Conservation (phyloP, 352 stramenopile genomes). For the Thraustotheca clavata region DNA sequence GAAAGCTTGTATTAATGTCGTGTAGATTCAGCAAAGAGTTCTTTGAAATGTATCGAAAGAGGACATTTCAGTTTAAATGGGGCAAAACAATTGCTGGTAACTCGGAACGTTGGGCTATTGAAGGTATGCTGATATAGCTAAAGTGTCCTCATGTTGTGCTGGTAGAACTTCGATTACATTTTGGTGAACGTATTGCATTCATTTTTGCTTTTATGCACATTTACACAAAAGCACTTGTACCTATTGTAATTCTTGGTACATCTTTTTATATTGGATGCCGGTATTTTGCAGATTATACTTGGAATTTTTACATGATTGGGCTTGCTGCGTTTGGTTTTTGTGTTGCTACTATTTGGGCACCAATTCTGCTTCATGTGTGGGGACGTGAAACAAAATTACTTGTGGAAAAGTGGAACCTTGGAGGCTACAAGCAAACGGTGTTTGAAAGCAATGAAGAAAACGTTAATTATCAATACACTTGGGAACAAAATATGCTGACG, state of each 20-base stretch:
- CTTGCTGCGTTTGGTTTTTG: slow-evolving; percentile 57
- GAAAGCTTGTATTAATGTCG: neutral
- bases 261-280: slow-evolving; percentile 70
- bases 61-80: slow-evolving; percentile 64
- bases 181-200: slow-evolving; percentile 83
- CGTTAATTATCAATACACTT: slow-evolving; percentile 75
- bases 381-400: slow-evolving; percentile 73
- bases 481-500: slow-evolving; percentile 80
- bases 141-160: neutral
- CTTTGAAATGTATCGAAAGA: slow-evolving; percentile 76
- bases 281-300: slow-evolving; percentile 44
- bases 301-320: slow-evolving; percentile 65
- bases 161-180: slow-evolving; percentile 69
- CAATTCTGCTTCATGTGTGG: slow-evolving; percentile 76
- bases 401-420: slow-evolving; percentile 82
- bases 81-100: slow-evolving; percentile 64
- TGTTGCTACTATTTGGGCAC: slow-evolving; percentile 73
- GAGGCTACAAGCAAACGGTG: slow-evolving; percentile 80
- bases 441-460: slow-evolving; percentile 85
- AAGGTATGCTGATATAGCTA: slow-evolving; percentile 21
- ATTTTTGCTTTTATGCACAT: slow-evolving; percentile 87
- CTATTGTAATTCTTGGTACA: slow-evolving; percentile 46
- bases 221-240: slow-evolving; percentile 81
- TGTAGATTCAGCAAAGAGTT: slow-evolving; percentile 79
- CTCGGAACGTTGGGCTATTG: slow-evolving; percentile 75